Base-by-base conservation (phyloP, 108 stramenopile species). In the Skeletonema costatum region DNA sequence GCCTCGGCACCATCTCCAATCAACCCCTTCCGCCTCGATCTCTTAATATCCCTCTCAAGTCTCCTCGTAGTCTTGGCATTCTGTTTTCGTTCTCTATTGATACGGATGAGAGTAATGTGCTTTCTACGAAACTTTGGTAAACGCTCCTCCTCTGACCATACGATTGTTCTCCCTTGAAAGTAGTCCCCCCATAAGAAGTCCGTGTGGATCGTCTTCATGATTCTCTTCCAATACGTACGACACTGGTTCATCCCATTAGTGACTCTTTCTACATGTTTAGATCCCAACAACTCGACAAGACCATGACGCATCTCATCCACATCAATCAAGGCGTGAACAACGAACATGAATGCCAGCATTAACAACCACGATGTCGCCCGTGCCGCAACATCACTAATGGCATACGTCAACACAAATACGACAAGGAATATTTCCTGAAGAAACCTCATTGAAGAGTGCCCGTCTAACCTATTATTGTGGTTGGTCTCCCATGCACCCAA, bases 121-220 rank as follows among this genome's bases (percentile, higher is more conserved):
- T 68, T 66, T 19, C 59, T 32, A 41, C 81, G 74, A 58, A 82
- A 82, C 56, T 75, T 71, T 13, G 48, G 8, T n/a, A 82, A 25
- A 0, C 70, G 64, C 16, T 63, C 61, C 9, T 61, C 46, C 25
- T 75, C 74, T 0, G 60, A 66, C 81, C 74, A 82, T 17, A 70
- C 50, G 16, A 76, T 64, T 41, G 13, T 21, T 51, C 81, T 44
- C 21, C 69, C 70, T 33, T 67, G 59, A 29, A 76, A 76, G 17
- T 53, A 35, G 32, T 68, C 13, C 19, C 81, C 81, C 74, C 74
- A 72, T 46, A 75, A 68, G 1, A 71, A 42, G 16, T 48, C 7
- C 9, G 2, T 32, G 38, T 81, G 70, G 13, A 81, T 16, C 13
- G 39, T 51, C 29, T 31, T 14, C 60, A 58, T 63, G 1, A 68